Evolutionary conservation across 495 filamentous ascomycete genomes (phyloP).

Genomic region (Podospora sp.): DNA sequence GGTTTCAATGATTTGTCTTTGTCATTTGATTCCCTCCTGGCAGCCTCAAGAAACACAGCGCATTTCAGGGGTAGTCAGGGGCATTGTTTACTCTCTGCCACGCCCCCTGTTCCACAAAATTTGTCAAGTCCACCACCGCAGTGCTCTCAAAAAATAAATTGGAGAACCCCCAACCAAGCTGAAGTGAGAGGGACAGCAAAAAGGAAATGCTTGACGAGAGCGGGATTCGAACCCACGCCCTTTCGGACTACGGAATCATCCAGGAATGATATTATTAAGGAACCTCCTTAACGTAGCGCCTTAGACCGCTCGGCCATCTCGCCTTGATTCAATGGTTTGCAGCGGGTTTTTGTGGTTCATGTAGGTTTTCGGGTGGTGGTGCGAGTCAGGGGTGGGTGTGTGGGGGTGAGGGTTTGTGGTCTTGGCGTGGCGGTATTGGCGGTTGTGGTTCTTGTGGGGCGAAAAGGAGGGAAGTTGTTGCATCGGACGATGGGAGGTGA

Average conservation of each 20-base stretch:
- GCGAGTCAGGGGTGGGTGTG: background rate
- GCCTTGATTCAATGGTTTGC: background rate
- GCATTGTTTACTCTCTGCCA: background rate
- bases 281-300: background rate
- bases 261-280: background rate
- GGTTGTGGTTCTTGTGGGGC: too few relatives aligned
- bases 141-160: too few relatives aligned
- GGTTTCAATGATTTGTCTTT: too few relatives aligned
- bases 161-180: background rate
- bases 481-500: too few relatives aligned
- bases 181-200: background rate
- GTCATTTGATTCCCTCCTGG: too few relatives aligned
- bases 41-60: too few relatives aligned
- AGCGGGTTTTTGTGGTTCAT: background rate
- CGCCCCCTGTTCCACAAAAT: background rate
- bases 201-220: conserved; percentile 30
- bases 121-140: too few relatives aligned
- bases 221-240: conserved; percentile 46
- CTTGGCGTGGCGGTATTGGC: too few relatives aligned
- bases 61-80: background rate
- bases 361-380: background rate
- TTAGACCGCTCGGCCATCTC: background rate
- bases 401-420: background rate
- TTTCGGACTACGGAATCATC: conserved; percentile 41
- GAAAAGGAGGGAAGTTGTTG: too few relatives aligned